phyloP scores from a whole-genome alignment of 441 rosid species.

The Adansonia madagascariensis region DNA sequence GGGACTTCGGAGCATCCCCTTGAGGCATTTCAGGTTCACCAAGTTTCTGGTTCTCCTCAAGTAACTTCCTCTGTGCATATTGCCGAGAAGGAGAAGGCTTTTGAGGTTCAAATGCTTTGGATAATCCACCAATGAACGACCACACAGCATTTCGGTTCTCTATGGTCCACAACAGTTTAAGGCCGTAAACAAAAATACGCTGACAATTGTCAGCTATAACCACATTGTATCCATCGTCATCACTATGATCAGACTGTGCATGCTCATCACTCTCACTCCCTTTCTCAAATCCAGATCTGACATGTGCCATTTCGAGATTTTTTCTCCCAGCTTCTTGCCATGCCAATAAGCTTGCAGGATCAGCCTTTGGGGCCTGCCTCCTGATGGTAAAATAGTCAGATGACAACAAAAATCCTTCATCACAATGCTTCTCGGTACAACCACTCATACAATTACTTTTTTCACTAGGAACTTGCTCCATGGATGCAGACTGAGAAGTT shows the following conservation, averaged over 20 bases:
- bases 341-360: constrained; percentile 80
- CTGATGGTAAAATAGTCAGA: constrained; percentile 96
- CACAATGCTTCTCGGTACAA: constrained; percentile 75
- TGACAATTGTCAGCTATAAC: constrained; percentile 97
- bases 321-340: constrained; percentile 99
- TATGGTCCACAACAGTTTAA: constrained; percentile 91
- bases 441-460: constrained; percentile 44
- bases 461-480: constrained; percentile 75
- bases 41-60: constrained; percentile 67
- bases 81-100: constrained; percentile 97
- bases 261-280: constrained; percentile 95
- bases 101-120: constrained; percentile 87
- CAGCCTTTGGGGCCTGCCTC: constrained; percentile 96
- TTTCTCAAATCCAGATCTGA: constrained; percentile 89
- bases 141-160: constrained; percentile 94
- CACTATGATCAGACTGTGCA: constrained; percentile 84
- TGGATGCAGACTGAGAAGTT: constrained; percentile 56
- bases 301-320: constrained; percentile 87
- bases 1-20: constrained; percentile 42
- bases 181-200: constrained; percentile 92
- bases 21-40: constrained; percentile 50
- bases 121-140: constrained; percentile 91
- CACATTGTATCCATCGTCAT: constrained; percentile 95
- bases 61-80: constrained; percentile 82
- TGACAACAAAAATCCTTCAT: constrained; percentile 88